Conservation (phyloP, 2,329 filamentous ascomycete genomes). For the Ustulina deusta region DNA sequence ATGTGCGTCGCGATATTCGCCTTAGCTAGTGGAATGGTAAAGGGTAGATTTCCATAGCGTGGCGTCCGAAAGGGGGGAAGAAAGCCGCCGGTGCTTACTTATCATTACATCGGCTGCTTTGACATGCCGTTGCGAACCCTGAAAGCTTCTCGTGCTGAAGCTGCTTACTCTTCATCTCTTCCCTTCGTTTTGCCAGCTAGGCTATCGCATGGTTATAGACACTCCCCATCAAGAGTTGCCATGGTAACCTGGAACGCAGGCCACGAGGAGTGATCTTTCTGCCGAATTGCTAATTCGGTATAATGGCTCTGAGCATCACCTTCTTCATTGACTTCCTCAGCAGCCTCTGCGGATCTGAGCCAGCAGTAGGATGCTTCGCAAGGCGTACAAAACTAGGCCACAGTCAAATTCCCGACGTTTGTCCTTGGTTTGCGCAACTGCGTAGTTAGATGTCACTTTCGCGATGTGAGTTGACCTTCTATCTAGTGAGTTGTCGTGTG, state of each 20-base stretch:
- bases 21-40: slow-evolving; percentile 18
- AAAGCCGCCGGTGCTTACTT: slow-evolving; percentile 14
- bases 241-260: slow-evolving; percentile 8
- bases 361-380: slow-evolving; percentile 18
- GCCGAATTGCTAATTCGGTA: slow-evolving; percentile 23
- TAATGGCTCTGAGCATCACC: slow-evolving; percentile 13
- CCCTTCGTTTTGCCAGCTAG: slow-evolving; percentile 21
- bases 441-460: slow-evolving; percentile 31
- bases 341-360: slow-evolving; percentile 23
- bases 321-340: slow-evolving; percentile 15
- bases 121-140: slow-evolving; percentile 13
- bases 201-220: slow-evolving; percentile 18
- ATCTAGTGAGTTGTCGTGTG: slow-evolving; percentile 27
- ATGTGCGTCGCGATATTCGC: slow-evolving; percentile 5
- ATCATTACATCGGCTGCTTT: slow-evolving; percentile 15
- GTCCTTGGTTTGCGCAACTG: slow-evolving; percentile 30
- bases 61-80: slow-evolving; percentile 4
- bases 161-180: slow-evolving; percentile 18
- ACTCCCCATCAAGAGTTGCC: slow-evolving; percentile 16
- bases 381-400: slow-evolving; percentile 35
- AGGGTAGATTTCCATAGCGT: slow-evolving; percentile 12
- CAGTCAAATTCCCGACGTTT: slow-evolving; percentile 30
- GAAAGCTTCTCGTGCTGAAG: slow-evolving; percentile 9
- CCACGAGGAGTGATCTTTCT: slow-evolving; percentile 9
- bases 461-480: slow-evolving; percentile 27